Evolutionary conservation across 1,284 basidiomycete genomes (phyloP), one percentile per base, ranked within the genome.

Genomic region (Golubevia sp.): DNA sequence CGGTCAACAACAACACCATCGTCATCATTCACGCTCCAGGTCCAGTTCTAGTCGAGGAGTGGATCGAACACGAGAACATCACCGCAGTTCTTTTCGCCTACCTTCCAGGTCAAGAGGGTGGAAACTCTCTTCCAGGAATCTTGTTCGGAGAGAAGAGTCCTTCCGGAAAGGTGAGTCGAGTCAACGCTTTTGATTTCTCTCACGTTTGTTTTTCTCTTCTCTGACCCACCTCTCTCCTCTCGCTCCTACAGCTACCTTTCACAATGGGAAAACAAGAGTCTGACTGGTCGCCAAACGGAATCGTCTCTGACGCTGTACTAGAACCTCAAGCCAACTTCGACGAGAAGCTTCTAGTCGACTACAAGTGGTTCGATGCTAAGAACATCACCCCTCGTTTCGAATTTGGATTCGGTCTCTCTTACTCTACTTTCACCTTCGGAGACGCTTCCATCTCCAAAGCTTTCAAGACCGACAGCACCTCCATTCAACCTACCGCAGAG

Each of bases 311-410:
- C 11, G 4, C 59, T 34, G 30, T 34, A 3, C 11, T 26, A 13
- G 13, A 52, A 23, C 50, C 50, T 52, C 50, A 52, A 52, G 50
- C 21, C 6, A 13, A 52, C 50, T 52, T 52, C 25, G 13, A 5
- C 13, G 50, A 52, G 50, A 27, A 27, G 21, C 21, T 52, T 11
- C 25, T 52, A 5, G 25, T 52, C 50, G 50, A 52, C 50, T 92
- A 92, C 80, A 86, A 91, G 30, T 88, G 89, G 79, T 27, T 6
- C 20, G 20, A 48, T 34, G 48, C 56, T 2, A 56, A 58, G 49
- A 52, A 52, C 50, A 52, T 52, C 50, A 52, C 50, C 13, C 50
- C 50, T 23, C 5, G 21, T 6, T 23, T 52, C 50, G 50, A 52
- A 13, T 52, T 52, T 13, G 50, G 50, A 23, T 52, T 52, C 13